A percentile compares a stretch with the other conserved stretches of the same genome.
These are phyloP conservation scores for Yamadazyma ubonensis DNA, from an alignment of 805 yeast species.

Conservation along the genomic window DNA sequence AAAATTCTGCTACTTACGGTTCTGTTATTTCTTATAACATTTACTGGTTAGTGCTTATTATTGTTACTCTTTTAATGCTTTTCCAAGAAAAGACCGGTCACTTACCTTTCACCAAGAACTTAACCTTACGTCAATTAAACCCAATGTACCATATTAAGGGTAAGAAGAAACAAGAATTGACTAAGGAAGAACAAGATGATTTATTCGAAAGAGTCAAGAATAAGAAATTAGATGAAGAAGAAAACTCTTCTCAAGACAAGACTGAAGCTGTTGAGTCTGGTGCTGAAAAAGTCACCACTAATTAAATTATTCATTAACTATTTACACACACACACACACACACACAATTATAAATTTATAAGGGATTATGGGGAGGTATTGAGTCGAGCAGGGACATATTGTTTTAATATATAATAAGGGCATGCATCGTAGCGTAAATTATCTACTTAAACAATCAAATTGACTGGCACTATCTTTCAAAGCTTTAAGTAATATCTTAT, in stretches of 20 bases:
- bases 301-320: conserved; percentile 7
- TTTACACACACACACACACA: conserved; percentile 14
- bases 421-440: background rate
- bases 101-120: conserved; percentile 61
- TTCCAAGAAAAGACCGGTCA: conserved; percentile 85
- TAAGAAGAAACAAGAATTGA: conserved; percentile 52
- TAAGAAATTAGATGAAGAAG: conserved; percentile 18
- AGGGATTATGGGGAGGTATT: conserved; percentile 15
- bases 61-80: conserved; percentile 60
- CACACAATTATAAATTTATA: conserved; percentile 10
- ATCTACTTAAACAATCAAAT: conserved; percentile 28
- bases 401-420: conserved; percentile 11
- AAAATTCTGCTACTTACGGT: conserved; percentile 92
- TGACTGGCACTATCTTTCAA: conserved; percentile 23
- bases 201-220: conserved; percentile 34
- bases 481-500: conserved; percentile 13
- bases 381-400: conserved; percentile 15
- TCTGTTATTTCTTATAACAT: conserved; percentile 84
- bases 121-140: conserved; percentile 48
- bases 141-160: conserved; percentile 73
- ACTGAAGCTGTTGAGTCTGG: conserved; percentile 8
- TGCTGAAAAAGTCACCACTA: conserved; percentile 10
- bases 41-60: conserved; percentile 65
- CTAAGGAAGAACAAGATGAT: conserved; percentile 32
- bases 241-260: conserved; percentile 14